Conservation (phyloP, 176 grass and related monocot species). For the Zizania latifolia region DNA sequence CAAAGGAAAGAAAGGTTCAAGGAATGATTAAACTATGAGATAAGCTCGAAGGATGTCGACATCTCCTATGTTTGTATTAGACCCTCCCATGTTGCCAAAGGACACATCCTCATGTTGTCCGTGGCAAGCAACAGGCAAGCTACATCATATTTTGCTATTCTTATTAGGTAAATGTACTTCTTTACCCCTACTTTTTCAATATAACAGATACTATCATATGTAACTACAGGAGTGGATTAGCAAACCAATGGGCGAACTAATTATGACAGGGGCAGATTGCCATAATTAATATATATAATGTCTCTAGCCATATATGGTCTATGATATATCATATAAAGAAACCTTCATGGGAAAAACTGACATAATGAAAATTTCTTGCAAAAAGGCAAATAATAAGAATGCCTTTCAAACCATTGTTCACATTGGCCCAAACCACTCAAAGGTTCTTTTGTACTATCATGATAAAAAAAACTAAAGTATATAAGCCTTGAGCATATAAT, state of each 20-base stretch:
- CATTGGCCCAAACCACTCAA: neutral
- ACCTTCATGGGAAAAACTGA: neutral
- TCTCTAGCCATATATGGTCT: neutral
- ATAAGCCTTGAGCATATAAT: neutral
- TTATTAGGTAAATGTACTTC: neutral
- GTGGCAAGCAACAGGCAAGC: neutral
- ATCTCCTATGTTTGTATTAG: neutral
- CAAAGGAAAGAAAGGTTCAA: neutral
- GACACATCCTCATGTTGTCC: neutral
- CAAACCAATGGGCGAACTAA: neutral
- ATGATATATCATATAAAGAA: neutral
- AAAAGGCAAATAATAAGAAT: neutral
- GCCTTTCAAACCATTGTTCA: neutral
- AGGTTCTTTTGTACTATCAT: neutral
- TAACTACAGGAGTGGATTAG: neutral
- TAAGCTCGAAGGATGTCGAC: constrained; percentile 17
- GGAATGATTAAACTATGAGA: neutral
- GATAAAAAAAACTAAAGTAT: neutral
- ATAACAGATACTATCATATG: neutral
- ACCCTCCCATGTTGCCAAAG: neutral
- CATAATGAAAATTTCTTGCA: neutral
- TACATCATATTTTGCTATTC: neutral
- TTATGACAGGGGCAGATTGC: neutral
- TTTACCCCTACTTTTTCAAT: neutral
- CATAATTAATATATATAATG: neutral